Base-by-base conservation (phyloP, 108 stramenopile species). In the Conticribra guillardii region DNA sequence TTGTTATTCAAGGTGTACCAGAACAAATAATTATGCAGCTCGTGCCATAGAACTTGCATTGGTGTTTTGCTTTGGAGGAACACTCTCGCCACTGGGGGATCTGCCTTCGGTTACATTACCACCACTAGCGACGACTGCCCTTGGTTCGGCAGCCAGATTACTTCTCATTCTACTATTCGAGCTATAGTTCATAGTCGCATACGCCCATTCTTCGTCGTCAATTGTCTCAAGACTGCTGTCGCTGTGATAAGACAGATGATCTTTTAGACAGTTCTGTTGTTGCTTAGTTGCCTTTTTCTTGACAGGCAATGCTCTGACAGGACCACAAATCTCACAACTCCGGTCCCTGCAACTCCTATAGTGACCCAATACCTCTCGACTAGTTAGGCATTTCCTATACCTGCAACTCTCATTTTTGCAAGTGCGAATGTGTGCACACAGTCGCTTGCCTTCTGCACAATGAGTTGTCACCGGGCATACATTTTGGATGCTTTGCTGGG, bases 331-430 rank as follows among this genome's bases (percentile, higher is more conserved):
- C 47, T 70, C 55, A 53, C 76, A 77, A 30, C 14, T 23, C 17
- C 26, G 1, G 26, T 77, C 61, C 2, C 29, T 53, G 47, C 76
- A 77, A 0, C 33, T 48, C 28, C 46, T 69, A 47, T 69, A 69
- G 34, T 77, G 76, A 22, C 76, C 61, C 19, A 77, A 64, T 27
- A 77, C 76, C 4, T 77, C 76, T 46, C 76, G 21, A 34, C 46
- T 65, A 23, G 76, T 77, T 18, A 69, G 51, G 45, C 76, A 77
- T 41, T 59, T 52, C 52, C 56, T 68, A 32, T 65, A 77, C 1
- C 18, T 60, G 45, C 76, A 77, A 45, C 49, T 34, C 1, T 30
- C 27, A 29, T 57, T 53, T 45, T 65, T 69, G 63, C 76, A 77
- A 17, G 60, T 59, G 5, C 54, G 54, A 3, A 77, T 69, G 60